Evolutionary conservation across 129 eudicot genomes (phyloP).

Genomic region (Flaveria bidentis): DNA sequence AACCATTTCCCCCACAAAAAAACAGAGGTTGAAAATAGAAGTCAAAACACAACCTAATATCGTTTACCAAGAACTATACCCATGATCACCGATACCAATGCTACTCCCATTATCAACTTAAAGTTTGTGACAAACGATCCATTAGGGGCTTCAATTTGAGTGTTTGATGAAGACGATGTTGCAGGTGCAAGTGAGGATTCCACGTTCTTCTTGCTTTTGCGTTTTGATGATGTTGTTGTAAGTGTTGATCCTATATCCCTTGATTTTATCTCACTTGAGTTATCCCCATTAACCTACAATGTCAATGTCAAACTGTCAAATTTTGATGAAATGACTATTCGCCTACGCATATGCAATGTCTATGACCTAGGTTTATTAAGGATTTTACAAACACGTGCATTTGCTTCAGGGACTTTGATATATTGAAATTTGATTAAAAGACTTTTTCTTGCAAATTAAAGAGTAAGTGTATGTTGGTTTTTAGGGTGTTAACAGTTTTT

Average conservation of each 20-base stretch:
- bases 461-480: not conserved
- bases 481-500: too few relatives aligned
- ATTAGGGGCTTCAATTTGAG: constrained; percentile 39
- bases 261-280: constrained; percentile 33
- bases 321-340: not conserved
- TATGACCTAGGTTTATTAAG: too few relatives aligned
- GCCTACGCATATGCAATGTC: too few relatives aligned
- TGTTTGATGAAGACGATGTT: constrained; percentile 30
- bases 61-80: constrained; percentile 87
- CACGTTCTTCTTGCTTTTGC: constrained; percentile 68
- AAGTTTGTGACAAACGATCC: constrained; percentile 48
- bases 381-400: too few relatives aligned
- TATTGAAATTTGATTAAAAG: not conserved
- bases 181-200: constrained; percentile 48
- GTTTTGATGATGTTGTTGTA: constrained; percentile 59
- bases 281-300: constrained; percentile 13
- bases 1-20: not conserved
- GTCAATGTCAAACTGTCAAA: not conserved
- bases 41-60: constrained; percentile 43
- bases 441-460: not conserved
- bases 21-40: not conserved
- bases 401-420: too few relatives aligned
- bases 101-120: constrained; percentile 75
- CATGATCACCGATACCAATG: constrained; percentile 65
- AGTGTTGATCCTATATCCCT: constrained; percentile 58